Base-by-base conservation (phyloP, 768 basidiomycete genomes). In the Amanita exitialis region DNA sequence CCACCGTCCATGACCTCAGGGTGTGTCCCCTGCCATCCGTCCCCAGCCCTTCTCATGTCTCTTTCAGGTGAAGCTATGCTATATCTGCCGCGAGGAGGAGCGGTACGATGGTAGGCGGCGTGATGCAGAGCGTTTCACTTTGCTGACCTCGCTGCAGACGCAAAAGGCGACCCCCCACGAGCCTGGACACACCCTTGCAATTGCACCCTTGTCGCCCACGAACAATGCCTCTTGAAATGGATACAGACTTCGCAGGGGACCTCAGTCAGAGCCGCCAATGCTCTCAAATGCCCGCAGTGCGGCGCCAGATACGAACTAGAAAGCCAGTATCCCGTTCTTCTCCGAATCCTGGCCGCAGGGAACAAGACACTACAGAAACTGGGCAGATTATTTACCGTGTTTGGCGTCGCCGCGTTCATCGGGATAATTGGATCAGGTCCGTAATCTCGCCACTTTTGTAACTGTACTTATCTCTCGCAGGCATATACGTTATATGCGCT, bases 221-320 rank as follows among this genome's bases (percentile, higher is more conserved):
- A 90, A 61, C 67, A 78, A 0, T 90, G 88, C 66, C 76, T 90
- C 13, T 73, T 89, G 28, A 77, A 80, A 55, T 90, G 88, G 88
- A 86, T 90, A 35, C 76, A 80, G 53, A 73, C 83, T 15, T 77
- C 86, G 3, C 83, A 90, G 57, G 69, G 74, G 20, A 79, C 70
- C 43, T 51, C 72, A 6, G 64, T 70, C 8, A 76, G 80, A 7
- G 72, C 77, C 25, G 65, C 74, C 1, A 83, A 85, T 59, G 84
- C 86, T 0, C 73, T 88, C 54, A 86, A 87, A 59, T 90, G 88
- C 57, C 86, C 88, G 0, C 88, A 90, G 54, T 90, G 88, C 54
- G 73, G 80, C 9, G 69, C 80, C 0, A 58, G 60, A 32, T 90
- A 88, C 60, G 78, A 84, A 61, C 61, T 89, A 45, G 76, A 80